A percentile compares a stretch with the other conserved stretches of the same genome.
Evolutionary conservation across 2,329 filamentous ascomycete genomes (phyloP).

Genomic region (Metarhizium rileyi): DNA sequence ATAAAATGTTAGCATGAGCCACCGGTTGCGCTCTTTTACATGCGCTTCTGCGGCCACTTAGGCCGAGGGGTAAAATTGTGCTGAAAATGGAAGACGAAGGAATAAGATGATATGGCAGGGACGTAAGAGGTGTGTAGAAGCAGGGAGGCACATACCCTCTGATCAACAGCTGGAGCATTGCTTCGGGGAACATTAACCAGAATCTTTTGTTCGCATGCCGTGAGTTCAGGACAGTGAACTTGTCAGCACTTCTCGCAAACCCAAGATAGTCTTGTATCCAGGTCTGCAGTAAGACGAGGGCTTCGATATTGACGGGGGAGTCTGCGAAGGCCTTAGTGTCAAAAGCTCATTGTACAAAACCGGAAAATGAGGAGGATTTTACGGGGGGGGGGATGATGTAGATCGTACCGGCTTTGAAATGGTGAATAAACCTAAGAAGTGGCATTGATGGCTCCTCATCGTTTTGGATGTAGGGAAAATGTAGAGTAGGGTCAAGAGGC

Average conservation of each 20-base stretch:
- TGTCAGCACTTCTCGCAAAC: constrained; percentile 26
- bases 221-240: constrained; percentile 29
- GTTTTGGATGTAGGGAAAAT: constrained; percentile 36
- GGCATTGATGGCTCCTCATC: constrained; percentile 22
- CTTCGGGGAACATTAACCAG: constrained; percentile 42
- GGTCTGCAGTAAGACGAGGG: constrained; percentile 32
- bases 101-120: not conserved
- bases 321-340: constrained; percentile 20
- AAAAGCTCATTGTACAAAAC: not conserved
- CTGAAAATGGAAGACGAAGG: not conserved
- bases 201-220: constrained; percentile 36
- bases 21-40: not conserved
- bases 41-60: not conserved
- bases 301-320: constrained; percentile 30
- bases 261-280: constrained; percentile 43
- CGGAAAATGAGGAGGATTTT: not conserved
- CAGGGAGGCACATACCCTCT: constrained; percentile 29
- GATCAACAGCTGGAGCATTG: constrained; percentile 26
- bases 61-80: not conserved
- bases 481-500: constrained; percentile 30
- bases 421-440: constrained; percentile 26
- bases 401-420: constrained; percentile 22
- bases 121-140: not conserved
- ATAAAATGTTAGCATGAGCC: not conserved
- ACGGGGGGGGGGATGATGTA: not conserved